A percentile compares a stretch with the other conserved stretches of the same genome.
These are phyloP conservation scores for Dictyostelium brefeldianum DNA, from an alignment of 78 protist genomes.

Conservation along the genomic window DNA sequence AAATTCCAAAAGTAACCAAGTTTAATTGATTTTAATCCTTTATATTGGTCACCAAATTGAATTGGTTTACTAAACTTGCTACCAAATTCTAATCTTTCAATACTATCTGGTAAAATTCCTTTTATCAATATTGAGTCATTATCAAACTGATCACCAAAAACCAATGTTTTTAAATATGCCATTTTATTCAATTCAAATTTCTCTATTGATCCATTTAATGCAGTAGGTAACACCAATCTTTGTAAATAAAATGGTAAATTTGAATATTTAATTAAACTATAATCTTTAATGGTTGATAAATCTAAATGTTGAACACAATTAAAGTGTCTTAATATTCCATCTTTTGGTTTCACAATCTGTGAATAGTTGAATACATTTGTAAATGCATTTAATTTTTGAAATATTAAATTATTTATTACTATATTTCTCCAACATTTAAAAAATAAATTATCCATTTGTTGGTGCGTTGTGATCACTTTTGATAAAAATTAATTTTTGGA, in stretches of 20 bases:
- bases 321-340: too few relatives aligned
- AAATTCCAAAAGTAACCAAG: background rate
- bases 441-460: background rate
- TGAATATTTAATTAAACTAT: background rate
- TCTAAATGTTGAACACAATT: background rate
- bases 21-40: too few relatives aligned
- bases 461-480: too few relatives aligned
- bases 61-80: background rate
- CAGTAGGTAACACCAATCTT: background rate
- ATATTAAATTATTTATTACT: background rate
- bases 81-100: background rate
- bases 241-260: background rate
- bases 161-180: background rate
- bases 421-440: slow-evolving; percentile 12
- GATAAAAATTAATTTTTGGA: too few relatives aligned
- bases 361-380: background rate
- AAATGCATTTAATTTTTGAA: background rate
- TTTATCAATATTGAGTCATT: background rate
- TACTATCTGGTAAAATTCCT: background rate
- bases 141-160: background rate
- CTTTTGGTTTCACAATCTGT: too few relatives aligned
- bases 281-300: background rate
- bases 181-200: background rate
- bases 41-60: too few relatives aligned
- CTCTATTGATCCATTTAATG: background rate